phyloP scores from a whole-genome alignment of 2,329 filamentous ascomycete genomes.

The Botrytis squamosa region DNA sequence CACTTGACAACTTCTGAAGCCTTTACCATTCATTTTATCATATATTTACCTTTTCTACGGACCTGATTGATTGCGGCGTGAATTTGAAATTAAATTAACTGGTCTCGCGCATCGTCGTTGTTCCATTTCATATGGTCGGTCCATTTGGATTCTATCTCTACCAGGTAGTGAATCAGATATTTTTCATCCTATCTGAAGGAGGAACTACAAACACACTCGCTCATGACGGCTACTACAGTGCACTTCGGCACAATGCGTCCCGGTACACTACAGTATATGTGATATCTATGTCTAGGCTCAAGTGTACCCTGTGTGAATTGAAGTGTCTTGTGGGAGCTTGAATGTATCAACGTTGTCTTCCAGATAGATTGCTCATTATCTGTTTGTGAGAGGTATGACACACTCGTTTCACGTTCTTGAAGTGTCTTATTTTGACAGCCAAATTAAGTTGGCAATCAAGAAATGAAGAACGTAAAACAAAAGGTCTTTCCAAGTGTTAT shows the following conservation, averaged over 20 bases:
- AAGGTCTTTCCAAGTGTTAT: not conserved
- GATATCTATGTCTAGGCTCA: not conserved
- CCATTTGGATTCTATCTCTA: not conserved
- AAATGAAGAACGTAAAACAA: not conserved
- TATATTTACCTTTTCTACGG: not conserved
- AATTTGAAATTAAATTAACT: not conserved
- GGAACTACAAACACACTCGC: not conserved
- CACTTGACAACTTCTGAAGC: conserved; percentile 61
- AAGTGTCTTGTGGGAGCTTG: not conserved
- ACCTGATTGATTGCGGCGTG: not conserved
- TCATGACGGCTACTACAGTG: not conserved
- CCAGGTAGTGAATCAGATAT: no score
- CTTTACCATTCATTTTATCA: conserved; percentile 25
- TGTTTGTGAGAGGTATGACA: not conserved
- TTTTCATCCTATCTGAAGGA: not conserved
- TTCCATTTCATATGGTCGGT: not conserved
- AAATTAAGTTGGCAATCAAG: no score
- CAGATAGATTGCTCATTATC: not conserved
- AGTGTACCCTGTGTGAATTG: not conserved
- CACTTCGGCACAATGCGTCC: no score
- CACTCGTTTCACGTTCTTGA: not conserved
- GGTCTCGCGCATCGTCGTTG: not conserved
- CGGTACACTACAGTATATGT: not conserved
- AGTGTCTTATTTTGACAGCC: not conserved
- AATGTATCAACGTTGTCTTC: not conserved